These are phyloP conservation scores for Scleroderma bovista DNA, from an alignment of 768 basidiomycete genomes.

Conservation along the genomic window DNA sequence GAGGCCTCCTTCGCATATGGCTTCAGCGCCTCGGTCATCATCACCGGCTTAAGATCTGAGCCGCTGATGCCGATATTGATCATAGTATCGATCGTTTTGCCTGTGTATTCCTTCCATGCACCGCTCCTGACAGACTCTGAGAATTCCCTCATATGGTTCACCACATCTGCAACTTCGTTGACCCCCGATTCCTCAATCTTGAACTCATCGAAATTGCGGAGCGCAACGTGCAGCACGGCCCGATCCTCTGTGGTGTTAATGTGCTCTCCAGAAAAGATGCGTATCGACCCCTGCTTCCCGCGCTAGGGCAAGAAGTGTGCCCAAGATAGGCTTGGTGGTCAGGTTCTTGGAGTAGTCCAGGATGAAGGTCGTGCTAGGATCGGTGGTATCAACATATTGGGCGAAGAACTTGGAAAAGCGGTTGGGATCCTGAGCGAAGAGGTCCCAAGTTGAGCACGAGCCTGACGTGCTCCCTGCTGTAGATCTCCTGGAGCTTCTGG, in stretches of 20 bases:
- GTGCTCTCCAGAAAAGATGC: slow-evolving; percentile 84
- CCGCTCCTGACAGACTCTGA: slow-evolving; percentile 79
- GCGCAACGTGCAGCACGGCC: slow-evolving; percentile 91
- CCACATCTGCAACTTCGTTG: slow-evolving; percentile 75
- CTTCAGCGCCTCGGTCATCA: slow-evolving; percentile 98
- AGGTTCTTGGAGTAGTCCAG: slow-evolving; percentile 98
- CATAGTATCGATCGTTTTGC: slow-evolving; percentile 88
- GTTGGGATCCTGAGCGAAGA: slow-evolving; percentile 83
- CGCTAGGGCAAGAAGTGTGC: slow-evolving; percentile 71
- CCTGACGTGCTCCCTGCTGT: slow-evolving; percentile 63
- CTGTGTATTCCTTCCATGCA: slow-evolving; percentile 95
- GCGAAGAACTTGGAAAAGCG: slow-evolving; percentile 85
- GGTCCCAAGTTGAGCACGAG: slow-evolving; percentile 88
- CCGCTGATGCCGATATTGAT: slow-evolving; percentile 99
- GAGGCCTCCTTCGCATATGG: slow-evolving; percentile 84
- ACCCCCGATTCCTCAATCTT: slow-evolving; percentile 77
- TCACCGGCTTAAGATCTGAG: slow-evolving; percentile 95
- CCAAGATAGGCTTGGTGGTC: slow-evolving; percentile 79
- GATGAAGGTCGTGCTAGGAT: slow-evolving; percentile 73
- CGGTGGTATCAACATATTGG: slow-evolving; percentile 62
- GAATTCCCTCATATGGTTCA: slow-evolving; percentile 90
- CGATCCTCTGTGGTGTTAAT: slow-evolving; percentile 99
- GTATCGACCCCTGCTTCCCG: slow-evolving; percentile 83
- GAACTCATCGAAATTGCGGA: slow-evolving; percentile 77
- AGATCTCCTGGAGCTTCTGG: slow-evolving; percentile 84